Conservation (phyloP, 345 rosid species). For the Combretum micranthum region DNA sequence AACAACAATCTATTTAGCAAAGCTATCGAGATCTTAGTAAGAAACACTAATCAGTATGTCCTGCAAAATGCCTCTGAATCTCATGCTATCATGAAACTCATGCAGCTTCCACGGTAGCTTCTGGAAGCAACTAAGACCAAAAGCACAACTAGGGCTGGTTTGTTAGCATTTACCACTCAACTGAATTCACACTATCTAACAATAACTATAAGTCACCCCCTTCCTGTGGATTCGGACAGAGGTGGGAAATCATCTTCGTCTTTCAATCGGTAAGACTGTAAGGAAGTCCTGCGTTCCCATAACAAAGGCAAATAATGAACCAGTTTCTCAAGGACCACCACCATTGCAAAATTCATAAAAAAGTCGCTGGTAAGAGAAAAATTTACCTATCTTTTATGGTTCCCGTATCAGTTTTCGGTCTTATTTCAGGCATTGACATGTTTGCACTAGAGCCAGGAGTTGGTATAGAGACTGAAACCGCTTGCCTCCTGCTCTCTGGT, state of each 20-base stretch:
- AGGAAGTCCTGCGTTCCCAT: constrained; percentile 37
- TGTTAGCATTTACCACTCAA: constrained; percentile 20
- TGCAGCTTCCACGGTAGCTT: neutral
- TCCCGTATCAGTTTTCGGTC: constrained; percentile 25
- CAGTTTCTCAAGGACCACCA: no score
- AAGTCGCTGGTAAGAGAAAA: neutral
- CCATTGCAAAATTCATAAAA: neutral
- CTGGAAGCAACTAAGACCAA: constrained; percentile 2
- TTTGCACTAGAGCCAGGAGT: constrained; percentile 15
- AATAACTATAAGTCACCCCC: constrained; percentile 17
- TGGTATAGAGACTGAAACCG: constrained; percentile 14
- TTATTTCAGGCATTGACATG: constrained; percentile 17
- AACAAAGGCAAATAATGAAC: constrained; percentile 1
- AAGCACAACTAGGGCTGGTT: constrained; percentile 13
- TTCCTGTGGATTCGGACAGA: constrained; percentile 37
- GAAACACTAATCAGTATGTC: constrained; percentile 15
- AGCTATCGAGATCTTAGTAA: constrained; percentile 12
- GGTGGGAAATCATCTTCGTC: constrained; percentile 86
- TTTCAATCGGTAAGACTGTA: constrained; percentile 57
- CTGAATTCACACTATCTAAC: constrained; percentile 7
- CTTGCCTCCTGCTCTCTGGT: constrained; percentile 25
- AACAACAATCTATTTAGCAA: constrained; percentile 12
- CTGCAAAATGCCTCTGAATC: constrained; percentile 10
- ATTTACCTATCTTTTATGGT: constrained; percentile 49
- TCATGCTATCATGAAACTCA: neutral